Conservation (phyloP, 2,329 filamentous ascomycete genomes). For the Pseudofabraea citricarpa region DNA sequence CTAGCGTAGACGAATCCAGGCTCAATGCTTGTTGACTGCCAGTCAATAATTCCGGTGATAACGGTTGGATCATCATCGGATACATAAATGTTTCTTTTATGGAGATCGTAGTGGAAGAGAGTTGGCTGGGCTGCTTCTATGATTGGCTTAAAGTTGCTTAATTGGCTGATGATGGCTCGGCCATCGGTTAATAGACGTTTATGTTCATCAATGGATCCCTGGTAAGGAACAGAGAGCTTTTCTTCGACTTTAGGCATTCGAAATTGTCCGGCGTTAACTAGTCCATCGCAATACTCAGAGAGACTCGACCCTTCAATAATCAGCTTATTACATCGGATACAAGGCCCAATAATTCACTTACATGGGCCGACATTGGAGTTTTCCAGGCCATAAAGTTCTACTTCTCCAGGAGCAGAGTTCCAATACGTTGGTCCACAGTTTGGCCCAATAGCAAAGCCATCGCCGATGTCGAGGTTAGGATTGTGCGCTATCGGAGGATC, state of each 20-base stretch:
- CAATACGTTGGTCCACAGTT: neutral
- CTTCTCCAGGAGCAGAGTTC: neutral
- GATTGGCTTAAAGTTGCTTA: neutral
- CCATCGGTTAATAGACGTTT: neutral
- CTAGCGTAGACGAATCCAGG: constrained; percentile 34
- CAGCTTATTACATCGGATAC: neutral
- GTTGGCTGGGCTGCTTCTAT: constrained; percentile 23
- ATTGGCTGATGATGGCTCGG: neutral
- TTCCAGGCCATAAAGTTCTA: neutral
- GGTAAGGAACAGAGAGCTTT: neutral
- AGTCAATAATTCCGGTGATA: constrained; percentile 36
- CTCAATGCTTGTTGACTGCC: constrained; percentile 35
- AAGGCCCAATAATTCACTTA: neutral
- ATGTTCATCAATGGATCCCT: neutral
- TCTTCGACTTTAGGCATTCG: neutral
- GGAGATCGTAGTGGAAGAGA: constrained; percentile 35
- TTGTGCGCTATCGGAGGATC: constrained; percentile 3
- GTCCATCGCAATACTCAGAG: neutral
- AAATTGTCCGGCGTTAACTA: neutral
- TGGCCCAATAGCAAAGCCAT: neutral
- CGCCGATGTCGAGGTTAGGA: neutral
- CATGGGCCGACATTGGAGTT: neutral
- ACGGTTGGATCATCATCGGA: constrained; percentile 31
- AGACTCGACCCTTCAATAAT: neutral
- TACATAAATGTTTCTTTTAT: constrained; percentile 38